These are phyloP conservation scores for Fragaria vesca DNA, from an alignment of 306 rosid genomes.

Conservation along the genomic window DNA sequence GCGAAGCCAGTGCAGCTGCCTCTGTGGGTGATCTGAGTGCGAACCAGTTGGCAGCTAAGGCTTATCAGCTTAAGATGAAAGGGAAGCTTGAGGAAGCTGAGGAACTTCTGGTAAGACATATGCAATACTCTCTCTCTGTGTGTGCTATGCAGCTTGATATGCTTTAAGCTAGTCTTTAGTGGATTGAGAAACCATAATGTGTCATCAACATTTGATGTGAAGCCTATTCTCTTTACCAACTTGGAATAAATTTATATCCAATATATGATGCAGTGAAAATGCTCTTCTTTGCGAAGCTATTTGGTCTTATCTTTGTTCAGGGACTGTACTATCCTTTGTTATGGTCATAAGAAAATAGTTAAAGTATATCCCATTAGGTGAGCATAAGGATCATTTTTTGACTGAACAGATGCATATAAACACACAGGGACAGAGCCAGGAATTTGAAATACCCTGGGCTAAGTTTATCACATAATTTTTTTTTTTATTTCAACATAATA, in stretches of 20 bases:
- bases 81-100: constrained; percentile 93
- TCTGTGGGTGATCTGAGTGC: constrained; percentile 61
- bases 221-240: background rate
- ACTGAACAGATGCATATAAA: no score
- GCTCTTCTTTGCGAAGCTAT: background rate
- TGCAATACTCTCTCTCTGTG: background rate
- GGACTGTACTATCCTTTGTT: background rate
- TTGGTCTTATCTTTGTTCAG: background rate
- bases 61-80: constrained; percentile 83
- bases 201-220: background rate
- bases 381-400: no score
- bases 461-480: no score
- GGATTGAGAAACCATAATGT: background rate
- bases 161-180: constrained; percentile 4
- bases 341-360: no score
- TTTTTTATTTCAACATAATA: no score
- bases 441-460: no score
- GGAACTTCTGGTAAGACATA: constrained; percentile 59
- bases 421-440: no score
- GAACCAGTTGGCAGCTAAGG: constrained; percentile 97
- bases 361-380: no score
- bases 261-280: background rate
- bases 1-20: constrained; percentile 27
- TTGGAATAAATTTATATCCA: background rate
- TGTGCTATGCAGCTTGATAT: background rate